phyloP scores from a whole-genome alignment of 2,329 filamentous ascomycete genomes.

The Neonectria sp. region DNA sequence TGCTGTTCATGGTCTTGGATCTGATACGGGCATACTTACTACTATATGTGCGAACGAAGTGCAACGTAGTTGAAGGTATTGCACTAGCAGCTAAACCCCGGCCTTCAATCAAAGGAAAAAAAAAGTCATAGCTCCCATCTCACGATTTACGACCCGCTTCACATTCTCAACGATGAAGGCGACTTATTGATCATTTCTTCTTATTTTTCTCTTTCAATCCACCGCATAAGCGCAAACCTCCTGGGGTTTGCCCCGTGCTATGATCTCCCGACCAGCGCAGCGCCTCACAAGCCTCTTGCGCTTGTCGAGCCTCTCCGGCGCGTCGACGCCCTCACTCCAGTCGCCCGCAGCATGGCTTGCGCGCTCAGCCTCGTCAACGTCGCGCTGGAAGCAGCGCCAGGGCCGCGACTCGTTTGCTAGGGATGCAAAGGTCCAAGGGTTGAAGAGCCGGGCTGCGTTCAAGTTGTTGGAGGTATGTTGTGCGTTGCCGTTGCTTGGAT shows the following conservation, averaged over 20 bases:
- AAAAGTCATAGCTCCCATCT: slow-evolving; percentile 7
- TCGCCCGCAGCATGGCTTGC: neutral
- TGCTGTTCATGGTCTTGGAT: neutral
- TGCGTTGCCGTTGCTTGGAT: neutral
- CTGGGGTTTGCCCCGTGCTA: neutral
- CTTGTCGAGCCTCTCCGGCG: neutral
- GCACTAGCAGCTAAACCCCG: neutral
- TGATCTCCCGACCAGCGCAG: slow-evolving; percentile 11
- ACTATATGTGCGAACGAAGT: neutral
- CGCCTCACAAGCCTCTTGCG: slow-evolving; percentile 12
- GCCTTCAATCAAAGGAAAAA: neutral
- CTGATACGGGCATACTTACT: neutral
- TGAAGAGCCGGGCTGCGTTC: slow-evolving; percentile 94
- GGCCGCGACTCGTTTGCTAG: slow-evolving; percentile 79
- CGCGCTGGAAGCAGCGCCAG: slow-evolving; percentile 88
- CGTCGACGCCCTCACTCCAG: neutral
- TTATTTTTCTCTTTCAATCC: neutral
- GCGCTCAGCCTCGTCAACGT: slow-evolving; percentile 71
- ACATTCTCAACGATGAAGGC: neutral
- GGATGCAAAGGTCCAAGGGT: slow-evolving; percentile 81
- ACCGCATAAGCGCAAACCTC: neutral
- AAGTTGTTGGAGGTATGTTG: slow-evolving; percentile 84
- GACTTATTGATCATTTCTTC: neutral
- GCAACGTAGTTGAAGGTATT: neutral
- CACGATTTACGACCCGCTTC: neutral